Percentiles rank a stretch among this genome's conserved stretches.
These are phyloP conservation scores for Ophiostoma perfectum DNA, from an alignment of 2,329 filamentous ascomycete species.

Conservation along the genomic window DNA sequence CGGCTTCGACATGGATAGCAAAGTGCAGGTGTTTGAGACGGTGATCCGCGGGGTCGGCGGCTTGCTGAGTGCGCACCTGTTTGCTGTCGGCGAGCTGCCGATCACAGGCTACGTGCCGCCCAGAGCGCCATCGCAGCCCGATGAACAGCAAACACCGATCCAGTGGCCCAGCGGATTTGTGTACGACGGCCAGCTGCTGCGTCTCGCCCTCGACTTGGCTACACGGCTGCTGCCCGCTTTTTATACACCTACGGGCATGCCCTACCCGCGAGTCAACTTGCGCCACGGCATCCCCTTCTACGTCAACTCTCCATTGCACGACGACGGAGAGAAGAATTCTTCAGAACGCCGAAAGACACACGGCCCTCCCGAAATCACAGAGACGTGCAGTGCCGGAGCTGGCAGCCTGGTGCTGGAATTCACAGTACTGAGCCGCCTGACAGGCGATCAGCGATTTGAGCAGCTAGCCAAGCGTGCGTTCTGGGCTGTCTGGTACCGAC, in stretches of 20 bases:
- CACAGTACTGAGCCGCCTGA: constrained; percentile 80
- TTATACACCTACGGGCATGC: constrained; percentile 82
- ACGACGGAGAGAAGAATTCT: constrained; percentile 32
- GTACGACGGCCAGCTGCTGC: constrained; percentile 84
- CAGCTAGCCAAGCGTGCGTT: constrained; percentile 85
- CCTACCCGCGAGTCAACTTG: constrained; percentile 90
- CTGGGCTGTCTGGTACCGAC: constrained; percentile 90
- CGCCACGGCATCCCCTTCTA: constrained; percentile 86
- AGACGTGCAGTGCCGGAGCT: constrained; percentile 95
- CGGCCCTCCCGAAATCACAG: constrained; percentile 67
- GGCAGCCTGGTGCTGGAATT: constrained; percentile 93
- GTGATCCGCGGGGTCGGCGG: constrained; percentile 91
- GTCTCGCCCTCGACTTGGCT: constrained; percentile 81
- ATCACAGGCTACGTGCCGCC: constrained; percentile 66
- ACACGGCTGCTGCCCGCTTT: constrained; percentile 85
- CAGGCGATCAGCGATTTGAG: constrained; percentile 83
- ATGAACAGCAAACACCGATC: constrained; percentile 46
- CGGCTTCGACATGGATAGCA: constrained; percentile 93
- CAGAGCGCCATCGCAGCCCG: constrained; percentile 30
- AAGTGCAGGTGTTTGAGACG: constrained; percentile 97
- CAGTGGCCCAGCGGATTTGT: constrained; percentile 69
- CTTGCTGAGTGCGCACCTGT: constrained; percentile 85
- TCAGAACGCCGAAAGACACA: constrained; percentile 36
- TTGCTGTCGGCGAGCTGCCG: constrained; percentile 83
- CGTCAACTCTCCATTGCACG: constrained; percentile 72